Evolutionary conservation across 169 alveolate species (phyloP).

Genomic region (Perkinsus marinus): DNA sequence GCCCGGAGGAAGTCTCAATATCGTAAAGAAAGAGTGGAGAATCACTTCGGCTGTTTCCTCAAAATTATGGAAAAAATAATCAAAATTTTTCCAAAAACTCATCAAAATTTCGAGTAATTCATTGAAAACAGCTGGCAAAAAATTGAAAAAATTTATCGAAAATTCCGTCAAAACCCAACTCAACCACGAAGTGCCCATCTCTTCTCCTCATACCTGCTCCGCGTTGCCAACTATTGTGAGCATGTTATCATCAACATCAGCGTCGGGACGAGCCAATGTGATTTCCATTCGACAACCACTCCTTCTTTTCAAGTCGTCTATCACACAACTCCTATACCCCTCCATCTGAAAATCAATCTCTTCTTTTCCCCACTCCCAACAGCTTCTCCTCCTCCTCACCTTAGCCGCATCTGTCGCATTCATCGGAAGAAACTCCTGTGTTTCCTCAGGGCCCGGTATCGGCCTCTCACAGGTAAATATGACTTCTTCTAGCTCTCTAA

Average conservation of each 20-base stretch:
- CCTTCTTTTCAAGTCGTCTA: background rate
- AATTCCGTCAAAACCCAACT: too few species aligned
- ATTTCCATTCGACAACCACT: background rate
- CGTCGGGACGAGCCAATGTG: background rate
- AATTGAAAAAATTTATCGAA: too few species aligned
- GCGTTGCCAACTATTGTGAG: background rate
- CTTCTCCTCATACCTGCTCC: background rate
- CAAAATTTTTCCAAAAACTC: too few species aligned
- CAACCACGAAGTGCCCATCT: too few species aligned
- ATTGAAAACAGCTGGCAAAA: too few species aligned
- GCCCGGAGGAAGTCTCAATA: too few species aligned
- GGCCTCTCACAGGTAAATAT: background rate
- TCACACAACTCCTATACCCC: background rate
- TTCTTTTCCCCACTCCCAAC: background rate
- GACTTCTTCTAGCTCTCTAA: background rate
- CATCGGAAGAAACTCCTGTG: background rate
- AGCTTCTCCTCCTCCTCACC: background rate
- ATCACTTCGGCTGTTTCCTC: too few species aligned
- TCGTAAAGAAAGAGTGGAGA: too few species aligned
- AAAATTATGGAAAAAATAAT: too few species aligned
- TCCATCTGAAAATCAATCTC: background rate
- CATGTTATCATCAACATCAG: background rate
- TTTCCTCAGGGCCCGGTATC: background rate
- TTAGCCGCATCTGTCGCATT: background rate
- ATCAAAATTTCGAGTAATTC: too few species aligned